Conservation (phyloP, 2,329 filamentous ascomycete genomes). For the Achaetomium macrosporum region DNA sequence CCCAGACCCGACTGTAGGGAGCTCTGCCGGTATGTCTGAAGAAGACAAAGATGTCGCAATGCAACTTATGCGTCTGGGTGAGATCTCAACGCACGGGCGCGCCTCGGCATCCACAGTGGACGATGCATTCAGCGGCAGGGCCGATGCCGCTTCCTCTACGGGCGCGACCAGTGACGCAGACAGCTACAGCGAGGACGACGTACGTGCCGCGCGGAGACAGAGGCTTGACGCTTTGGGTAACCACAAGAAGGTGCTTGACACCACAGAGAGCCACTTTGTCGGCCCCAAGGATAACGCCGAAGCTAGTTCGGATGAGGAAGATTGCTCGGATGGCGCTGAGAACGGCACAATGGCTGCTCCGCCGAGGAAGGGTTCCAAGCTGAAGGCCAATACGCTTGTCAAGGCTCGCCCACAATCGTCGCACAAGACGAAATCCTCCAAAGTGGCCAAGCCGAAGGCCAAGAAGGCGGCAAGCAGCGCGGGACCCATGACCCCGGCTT, state of each 20-base stretch:
- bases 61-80: constrained; percentile 91
- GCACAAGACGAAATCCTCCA: constrained; percentile 40
- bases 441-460: constrained; percentile 40
- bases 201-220: constrained; percentile 53
- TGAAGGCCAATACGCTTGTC: constrained; percentile 28
- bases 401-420: constrained; percentile 37
- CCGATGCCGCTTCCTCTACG: constrained; percentile 77
- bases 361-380: constrained; percentile 37
- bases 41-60: constrained; percentile 90
- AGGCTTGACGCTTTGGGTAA: constrained; percentile 43
- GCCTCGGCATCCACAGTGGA: constrained; percentile 91
- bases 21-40: constrained; percentile 75
- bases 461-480: constrained; percentile 45
- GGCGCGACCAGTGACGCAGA: constrained; percentile 77
- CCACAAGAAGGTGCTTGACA: constrained; percentile 44
- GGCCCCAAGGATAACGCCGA: constrained; percentile 35
- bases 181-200: constrained; percentile 59
- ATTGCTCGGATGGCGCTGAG: constrained; percentile 42
- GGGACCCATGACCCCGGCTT: constrained; percentile 57
- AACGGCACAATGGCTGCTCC: constrained; percentile 34
- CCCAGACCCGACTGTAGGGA: constrained; percentile 93
- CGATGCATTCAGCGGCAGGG: constrained; percentile 85
- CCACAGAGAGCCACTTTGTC: constrained; percentile 48
- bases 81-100: constrained; percentile 86
- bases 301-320: constrained; percentile 55